These are phyloP conservation scores for Croton laevigatus DNA, from an alignment of 441 rosid genomes.

Conservation along the genomic window DNA sequence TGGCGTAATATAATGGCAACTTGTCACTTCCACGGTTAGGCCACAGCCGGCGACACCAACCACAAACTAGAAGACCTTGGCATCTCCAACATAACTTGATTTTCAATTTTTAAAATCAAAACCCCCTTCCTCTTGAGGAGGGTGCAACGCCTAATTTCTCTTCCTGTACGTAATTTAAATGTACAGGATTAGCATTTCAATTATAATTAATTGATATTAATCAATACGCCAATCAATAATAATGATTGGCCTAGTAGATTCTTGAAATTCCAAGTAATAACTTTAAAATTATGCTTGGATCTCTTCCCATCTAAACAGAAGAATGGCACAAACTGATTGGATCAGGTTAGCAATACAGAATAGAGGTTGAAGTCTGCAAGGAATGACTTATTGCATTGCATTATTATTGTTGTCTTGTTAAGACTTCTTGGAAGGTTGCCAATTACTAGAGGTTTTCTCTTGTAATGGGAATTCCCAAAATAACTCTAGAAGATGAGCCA, in stretches of 20 bases:
- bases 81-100: no score
- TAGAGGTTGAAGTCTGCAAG: background rate
- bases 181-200: background rate
- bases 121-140: no score
- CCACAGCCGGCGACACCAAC: background rate
- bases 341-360: background rate
- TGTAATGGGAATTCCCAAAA: background rate
- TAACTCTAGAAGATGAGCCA: background rate
- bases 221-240: background rate
- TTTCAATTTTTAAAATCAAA: no score
- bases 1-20: slow-evolving; percentile 22
- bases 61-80: no score
- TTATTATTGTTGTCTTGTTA: background rate
- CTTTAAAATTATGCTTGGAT: background rate
- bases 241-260: background rate
- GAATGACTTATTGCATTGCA: background rate
- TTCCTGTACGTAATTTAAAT: no score
- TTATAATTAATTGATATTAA: background rate
- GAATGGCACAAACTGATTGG: background rate
- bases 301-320: background rate
- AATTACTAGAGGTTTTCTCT: background rate
- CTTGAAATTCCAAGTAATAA: background rate
- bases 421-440: background rate
- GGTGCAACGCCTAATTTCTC: no score
- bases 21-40: slow-evolving; percentile 27